phyloP scores from a whole-genome alignment of 208 protist species.

The Kentomonas sorsogonicus region DNA sequence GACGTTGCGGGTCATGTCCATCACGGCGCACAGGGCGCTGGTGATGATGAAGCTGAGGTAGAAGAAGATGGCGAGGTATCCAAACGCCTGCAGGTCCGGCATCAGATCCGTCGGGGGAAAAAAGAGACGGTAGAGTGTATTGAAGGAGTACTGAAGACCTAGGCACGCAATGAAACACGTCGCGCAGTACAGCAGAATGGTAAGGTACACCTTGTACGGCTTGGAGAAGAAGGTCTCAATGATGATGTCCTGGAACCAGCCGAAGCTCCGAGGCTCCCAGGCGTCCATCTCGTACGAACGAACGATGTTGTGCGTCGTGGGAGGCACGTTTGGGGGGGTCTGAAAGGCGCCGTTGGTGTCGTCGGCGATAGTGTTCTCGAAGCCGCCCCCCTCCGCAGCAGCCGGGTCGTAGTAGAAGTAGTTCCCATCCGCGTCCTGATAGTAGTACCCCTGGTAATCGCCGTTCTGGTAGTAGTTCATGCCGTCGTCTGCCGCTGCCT shows the following conservation, averaged over 20 bases:
- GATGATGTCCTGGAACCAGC: constrained; percentile 72
- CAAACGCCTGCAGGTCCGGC: constrained; percentile 37
- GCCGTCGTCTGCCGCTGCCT: constrained; percentile 17
- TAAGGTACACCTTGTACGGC: constrained; percentile 69
- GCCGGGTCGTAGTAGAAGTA: constrained; percentile 79
- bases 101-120: constrained; percentile 34
- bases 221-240: constrained; percentile 74
- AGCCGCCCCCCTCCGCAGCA: too few relatives aligned
- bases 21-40: constrained; percentile 44
- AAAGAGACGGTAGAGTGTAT: constrained; percentile 64
- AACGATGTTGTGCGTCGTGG: constrained; percentile 36
- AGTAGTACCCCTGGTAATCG: constrained; percentile 73
- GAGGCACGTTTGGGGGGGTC: constrained; percentile 13
- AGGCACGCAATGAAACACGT: constrained; percentile 41
- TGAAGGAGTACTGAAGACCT: constrained; percentile 68
- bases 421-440: constrained; percentile 65
- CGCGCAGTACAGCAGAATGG: constrained; percentile 64
- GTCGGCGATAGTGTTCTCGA: constrained; percentile 12
- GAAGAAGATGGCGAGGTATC: constrained; percentile 76
- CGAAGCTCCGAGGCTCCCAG: constrained; percentile 60
- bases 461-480: constrained; percentile 28
- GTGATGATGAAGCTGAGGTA: constrained; percentile 70
- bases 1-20: constrained; percentile 70
- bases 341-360: too few relatives aligned
- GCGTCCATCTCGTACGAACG: constrained; percentile 69